phyloP scores from a whole-genome alignment of 2,329 filamentous ascomycete species.

The Cucurbitaria berberidis region DNA sequence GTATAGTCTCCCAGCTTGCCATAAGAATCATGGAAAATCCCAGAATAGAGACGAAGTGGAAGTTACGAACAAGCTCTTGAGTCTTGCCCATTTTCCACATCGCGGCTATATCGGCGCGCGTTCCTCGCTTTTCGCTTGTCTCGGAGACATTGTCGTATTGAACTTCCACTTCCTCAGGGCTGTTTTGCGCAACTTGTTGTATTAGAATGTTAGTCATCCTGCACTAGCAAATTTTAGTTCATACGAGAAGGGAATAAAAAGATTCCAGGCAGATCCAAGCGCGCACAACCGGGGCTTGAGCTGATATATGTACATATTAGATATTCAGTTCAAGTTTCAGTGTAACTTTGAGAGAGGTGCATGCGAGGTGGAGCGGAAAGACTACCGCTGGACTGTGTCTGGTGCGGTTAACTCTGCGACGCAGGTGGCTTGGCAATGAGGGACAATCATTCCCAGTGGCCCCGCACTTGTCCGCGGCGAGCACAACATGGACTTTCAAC shows the following conservation, averaged over 20 bases:
- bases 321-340: neutral
- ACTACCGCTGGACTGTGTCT: neutral
- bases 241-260: neutral
- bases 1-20: constrained; percentile 18
- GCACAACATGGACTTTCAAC: too few relatives aligned
- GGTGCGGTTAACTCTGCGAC: neutral
- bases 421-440: neutral
- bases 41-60: constrained; percentile 28
- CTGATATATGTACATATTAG: neutral
- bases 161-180: neutral
- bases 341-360: neutral
- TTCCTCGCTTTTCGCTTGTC: neutral
- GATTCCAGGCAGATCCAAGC: neutral
- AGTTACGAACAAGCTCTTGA: constrained; percentile 25
- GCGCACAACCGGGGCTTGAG: neutral
- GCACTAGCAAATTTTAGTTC: neutral
- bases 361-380: neutral
- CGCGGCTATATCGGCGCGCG: constrained; percentile 18
- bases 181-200: neutral
- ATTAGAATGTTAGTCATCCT: neutral
- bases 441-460: neutral
- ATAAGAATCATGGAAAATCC: constrained; percentile 28
- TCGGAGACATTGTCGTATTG: neutral
- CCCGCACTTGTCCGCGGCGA: too few relatives aligned
- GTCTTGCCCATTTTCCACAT: constrained; percentile 32